Evolutionary conservation across 2,329 filamentous ascomycete genomes (phyloP).

Genomic region (Proliferodiscus dingleyae): DNA sequence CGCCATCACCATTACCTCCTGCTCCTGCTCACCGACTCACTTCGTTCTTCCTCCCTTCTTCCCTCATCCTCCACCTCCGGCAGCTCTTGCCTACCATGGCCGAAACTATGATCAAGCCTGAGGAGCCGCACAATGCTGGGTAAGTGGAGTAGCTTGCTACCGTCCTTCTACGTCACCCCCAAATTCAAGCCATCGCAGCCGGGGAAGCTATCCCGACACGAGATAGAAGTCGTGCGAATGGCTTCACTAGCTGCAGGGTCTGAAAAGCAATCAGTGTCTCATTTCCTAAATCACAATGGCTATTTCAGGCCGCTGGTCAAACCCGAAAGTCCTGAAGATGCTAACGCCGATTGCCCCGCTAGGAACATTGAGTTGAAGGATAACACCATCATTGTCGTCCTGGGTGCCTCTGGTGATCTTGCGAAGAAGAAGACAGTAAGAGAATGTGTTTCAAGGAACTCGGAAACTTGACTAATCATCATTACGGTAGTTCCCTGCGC

Average conservation of each 20-base stretch:
- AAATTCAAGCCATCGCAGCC: slow-evolving; percentile 3
- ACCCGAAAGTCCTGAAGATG: slow-evolving; percentile 22
- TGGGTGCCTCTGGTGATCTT: slow-evolving; percentile 94
- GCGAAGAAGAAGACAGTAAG: slow-evolving; percentile 99
- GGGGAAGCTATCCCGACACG: slow-evolving; percentile 11
- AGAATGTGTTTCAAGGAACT: slow-evolving; percentile 1
- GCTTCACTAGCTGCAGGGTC: slow-evolving; percentile 9
- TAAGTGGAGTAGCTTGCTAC: slow-evolving; percentile 35
- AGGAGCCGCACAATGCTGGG: slow-evolving; percentile 46
- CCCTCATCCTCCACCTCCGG: slow-evolving; percentile 5
- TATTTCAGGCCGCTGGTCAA: slow-evolving; percentile 19
- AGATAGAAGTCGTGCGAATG: slow-evolving; percentile 3
- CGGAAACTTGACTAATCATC: slow-evolving; percentile 15
- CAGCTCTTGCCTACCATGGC: slow-evolving; percentile 36
- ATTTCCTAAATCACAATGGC: slow-evolving; percentile 19
- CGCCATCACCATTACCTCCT: not conserved
- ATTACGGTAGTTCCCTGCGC: slow-evolving; percentile 76
- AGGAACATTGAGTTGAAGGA: slow-evolving; percentile 95
- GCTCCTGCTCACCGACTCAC: slow-evolving; percentile 12
- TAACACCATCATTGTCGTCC: slow-evolving; percentile 93
- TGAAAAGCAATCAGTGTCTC: not conserved
- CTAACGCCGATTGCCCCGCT: slow-evolving; percentile 34
- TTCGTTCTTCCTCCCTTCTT: slow-evolving; percentile 14
- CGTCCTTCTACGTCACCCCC: slow-evolving; percentile 26
- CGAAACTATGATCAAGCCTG: slow-evolving; percentile 45